These are phyloP conservation scores for Beta lomatogona DNA, from an alignment of 179 eudicot genomes.

Conservation along the genomic window DNA sequence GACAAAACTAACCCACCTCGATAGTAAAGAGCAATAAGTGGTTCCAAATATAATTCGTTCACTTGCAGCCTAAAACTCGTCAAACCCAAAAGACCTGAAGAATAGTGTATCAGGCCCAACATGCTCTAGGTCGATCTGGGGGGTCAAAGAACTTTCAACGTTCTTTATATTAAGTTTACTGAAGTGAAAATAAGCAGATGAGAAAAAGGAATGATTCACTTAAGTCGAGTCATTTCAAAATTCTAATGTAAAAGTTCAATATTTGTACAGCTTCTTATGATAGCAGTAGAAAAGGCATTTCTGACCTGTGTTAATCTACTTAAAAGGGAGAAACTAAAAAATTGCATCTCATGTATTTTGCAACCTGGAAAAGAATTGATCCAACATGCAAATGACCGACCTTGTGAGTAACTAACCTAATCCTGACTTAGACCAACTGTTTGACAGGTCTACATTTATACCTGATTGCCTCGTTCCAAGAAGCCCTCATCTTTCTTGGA, in stretches of 20 bases:
- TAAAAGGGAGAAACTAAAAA: neutral
- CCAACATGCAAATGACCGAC: neutral
- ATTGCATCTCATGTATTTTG: neutral
- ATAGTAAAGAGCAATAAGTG: neutral
- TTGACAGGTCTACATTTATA: slow-evolving; percentile 14
- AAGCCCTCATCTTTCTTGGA: slow-evolving; percentile 29
- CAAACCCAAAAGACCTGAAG: too few species aligned
- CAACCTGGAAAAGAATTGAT: neutral
- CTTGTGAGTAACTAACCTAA: neutral
- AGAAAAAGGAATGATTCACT: neutral
- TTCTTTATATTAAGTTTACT: neutral
- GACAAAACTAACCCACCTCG: neutral
- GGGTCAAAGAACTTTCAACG: neutral
- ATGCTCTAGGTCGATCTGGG: neutral
- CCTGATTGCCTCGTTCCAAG: slow-evolving; percentile 43
- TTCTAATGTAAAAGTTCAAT: neutral
- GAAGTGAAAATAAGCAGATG: neutral
- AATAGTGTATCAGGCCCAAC: neutral
- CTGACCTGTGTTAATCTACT: neutral
- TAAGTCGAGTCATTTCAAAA: neutral
- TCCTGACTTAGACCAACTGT: neutral
- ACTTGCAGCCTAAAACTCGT: neutral
- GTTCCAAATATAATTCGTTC: neutral
- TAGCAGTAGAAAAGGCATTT: neutral
- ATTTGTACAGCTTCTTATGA: neutral